Evolutionary conservation across 257 asterid genomes (phyloP), one percentile per base, ranked within the genome.

Genomic region (Penstemon newberryi): DNA sequence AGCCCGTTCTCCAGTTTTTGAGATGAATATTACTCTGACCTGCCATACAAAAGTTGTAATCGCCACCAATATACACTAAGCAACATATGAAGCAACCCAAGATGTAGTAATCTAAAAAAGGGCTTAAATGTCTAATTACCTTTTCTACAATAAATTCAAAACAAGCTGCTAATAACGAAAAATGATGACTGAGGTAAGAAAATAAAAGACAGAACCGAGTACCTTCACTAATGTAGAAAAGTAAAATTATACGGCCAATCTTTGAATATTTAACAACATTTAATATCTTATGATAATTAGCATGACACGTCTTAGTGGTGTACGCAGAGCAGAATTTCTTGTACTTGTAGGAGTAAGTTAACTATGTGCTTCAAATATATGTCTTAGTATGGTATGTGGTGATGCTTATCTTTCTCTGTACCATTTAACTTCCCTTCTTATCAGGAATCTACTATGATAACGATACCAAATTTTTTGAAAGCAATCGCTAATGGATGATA

Each of bases 1-100:
- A 46, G 99, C 99, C 54, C 99, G 96, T 78, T 93, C 97, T 76
- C 99, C 99, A 9, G 96, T 84, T 77, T 80, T 87, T 60, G 99
- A 93, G 85, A 93, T 78, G 82, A 90, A 80, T 71, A 93, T 84
- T 67, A 90, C 96, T 82, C 81, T 93, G 72, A 93, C 96, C 99
- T 93, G 69, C 63, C 42, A 71, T 60, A 60, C 40, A 61, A 70
- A 77, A 73, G 61, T 56, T 71, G 61, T 47, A 67, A 57, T 19
- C 49, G n/a, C 7, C 38, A 54, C 7, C 38, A 54, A 73, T 40
- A 57, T 53, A 39, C 18, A 59, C 56, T 52, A 40, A 56, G 45
- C 19, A 47, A 63, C 50, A 47, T 12, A 65, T 8, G 50, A 49
- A 36, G 64, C n/a, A 60, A 41, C 55, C 60, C 38, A 65, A 56